Evolutionary conservation across 2,329 filamentous ascomycete species (phyloP).

Genomic region (Colletotrichum musicola): DNA sequence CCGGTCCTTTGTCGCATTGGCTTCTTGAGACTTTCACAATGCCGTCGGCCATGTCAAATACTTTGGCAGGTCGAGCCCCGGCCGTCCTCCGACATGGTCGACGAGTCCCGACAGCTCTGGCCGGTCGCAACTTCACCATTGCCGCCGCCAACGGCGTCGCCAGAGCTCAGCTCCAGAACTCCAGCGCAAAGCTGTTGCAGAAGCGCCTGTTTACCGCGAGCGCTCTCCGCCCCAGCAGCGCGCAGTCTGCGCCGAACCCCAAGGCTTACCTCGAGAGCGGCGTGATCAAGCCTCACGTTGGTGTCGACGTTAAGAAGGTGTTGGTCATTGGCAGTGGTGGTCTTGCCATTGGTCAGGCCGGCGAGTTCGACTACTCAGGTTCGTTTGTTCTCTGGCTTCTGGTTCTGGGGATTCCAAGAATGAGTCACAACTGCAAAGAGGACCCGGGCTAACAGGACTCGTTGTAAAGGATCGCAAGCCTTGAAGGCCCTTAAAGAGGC

Average conservation of each 20-base stretch:
- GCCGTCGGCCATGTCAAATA: slow-evolving; percentile 55
- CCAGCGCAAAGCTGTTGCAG: slow-evolving; percentile 49
- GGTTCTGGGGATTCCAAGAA: not conserved
- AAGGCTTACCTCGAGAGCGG: slow-evolving; percentile 92
- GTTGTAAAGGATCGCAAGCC: slow-evolving; percentile 83
- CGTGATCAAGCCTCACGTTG: slow-evolving; percentile 81
- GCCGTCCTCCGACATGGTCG: slow-evolving; percentile 68
- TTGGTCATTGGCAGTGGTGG: slow-evolving; percentile 96
- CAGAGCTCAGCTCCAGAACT: slow-evolving; percentile 50
- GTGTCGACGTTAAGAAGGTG: slow-evolving; percentile 95
- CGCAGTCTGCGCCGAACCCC: slow-evolving; percentile 81
- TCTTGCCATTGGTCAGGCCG: slow-evolving; percentile 95
- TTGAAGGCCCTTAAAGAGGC: slow-evolving; percentile 97
- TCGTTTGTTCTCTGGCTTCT: slow-evolving; percentile 52
- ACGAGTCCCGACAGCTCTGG: slow-evolving; percentile 60
- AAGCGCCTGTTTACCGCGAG: slow-evolving; percentile 64
- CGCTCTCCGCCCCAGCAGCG: slow-evolving; percentile 56
- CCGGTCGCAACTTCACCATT: slow-evolving; percentile 58
- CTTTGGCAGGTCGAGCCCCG: slow-evolving; percentile 69
- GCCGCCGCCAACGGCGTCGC: slow-evolving; percentile 49
- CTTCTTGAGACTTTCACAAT: slow-evolving; percentile 44
- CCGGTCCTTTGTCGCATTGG: slow-evolving; percentile 29
- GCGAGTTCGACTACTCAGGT: slow-evolving; percentile 99
- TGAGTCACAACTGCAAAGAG: slow-evolving; percentile 31
- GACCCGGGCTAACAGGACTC: slow-evolving; percentile 40